These are phyloP conservation scores for Lycium barbarum DNA, from an alignment of 257 asterid genomes.

Conservation along the genomic window DNA sequence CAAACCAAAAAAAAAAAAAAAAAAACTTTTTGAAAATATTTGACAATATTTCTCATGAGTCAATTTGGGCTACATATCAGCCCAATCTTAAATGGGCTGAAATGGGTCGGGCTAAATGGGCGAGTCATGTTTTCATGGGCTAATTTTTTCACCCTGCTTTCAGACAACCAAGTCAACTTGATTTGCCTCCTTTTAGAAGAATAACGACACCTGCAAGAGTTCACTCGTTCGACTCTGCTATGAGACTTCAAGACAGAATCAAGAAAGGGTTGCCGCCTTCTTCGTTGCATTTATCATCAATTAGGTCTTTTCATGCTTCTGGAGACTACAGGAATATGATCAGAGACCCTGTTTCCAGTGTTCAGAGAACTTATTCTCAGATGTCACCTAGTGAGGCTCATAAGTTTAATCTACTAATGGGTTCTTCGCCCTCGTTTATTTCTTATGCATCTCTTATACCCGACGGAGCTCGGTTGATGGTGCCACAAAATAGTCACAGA, in stretches of 20 bases:
- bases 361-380: conserved; percentile 67
- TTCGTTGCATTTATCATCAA: conserved; percentile 57
- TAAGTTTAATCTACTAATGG: conserved; percentile 46
- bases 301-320: conserved; percentile 86
- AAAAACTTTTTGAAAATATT: too few relatives aligned
- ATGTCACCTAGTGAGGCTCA: conserved; percentile 58
- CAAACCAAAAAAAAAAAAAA: too few relatives aligned
- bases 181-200: conserved; percentile 50
- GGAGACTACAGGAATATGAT: conserved; percentile 85
- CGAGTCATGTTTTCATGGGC: too few relatives aligned
- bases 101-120: too few relatives aligned
- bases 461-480: conserved; percentile 82
- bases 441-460: conserved; percentile 66
- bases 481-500: conserved; percentile 50
- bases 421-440: conserved; percentile 52
- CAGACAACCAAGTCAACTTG: conserved; percentile 39
- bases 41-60: too few relatives aligned
- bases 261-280: conserved; percentile 75
- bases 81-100: too few relatives aligned
- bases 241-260: conserved; percentile 72
- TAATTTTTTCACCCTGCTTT: too few relatives aligned
- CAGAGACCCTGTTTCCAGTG: conserved; percentile 69
- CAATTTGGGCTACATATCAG: too few relatives aligned
- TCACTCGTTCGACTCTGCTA: conserved; percentile 87
- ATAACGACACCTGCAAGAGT: conserved; percentile 66